Conservation (phyloP, 371 early-diverging fungal genomes). For the Mucor indicus region DNA sequence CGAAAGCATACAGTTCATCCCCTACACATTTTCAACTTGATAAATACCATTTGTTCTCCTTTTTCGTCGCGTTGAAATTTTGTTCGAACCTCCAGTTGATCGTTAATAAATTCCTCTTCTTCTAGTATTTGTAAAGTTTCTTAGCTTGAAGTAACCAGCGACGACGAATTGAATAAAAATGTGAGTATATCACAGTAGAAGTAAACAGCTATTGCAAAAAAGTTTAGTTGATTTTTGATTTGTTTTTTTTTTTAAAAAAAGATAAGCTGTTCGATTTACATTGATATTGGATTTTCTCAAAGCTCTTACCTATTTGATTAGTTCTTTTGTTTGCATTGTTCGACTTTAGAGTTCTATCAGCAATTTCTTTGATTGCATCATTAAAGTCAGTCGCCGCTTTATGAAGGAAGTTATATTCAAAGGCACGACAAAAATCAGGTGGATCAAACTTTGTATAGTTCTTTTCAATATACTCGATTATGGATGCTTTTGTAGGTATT, state of each 20-base stretch:
- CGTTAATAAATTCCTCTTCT: constrained; percentile 3
- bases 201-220: background rate
- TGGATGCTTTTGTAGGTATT: too few species aligned
- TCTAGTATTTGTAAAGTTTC: constrained; percentile 10
- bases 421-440: constrained; percentile 1
- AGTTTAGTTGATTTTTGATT: background rate
- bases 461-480: constrained; percentile 1
- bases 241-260: too few species aligned
- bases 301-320: constrained; percentile 5
- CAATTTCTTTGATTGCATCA: constrained; percentile 8
- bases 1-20: too few species aligned
- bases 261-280: constrained; percentile 4
- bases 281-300: constrained; percentile 3
- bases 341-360: constrained; percentile 3
- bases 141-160: constrained; percentile 3
- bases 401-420: background rate
- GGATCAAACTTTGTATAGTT: constrained; percentile 1
- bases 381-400: constrained; percentile 2
- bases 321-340: constrained; percentile 8
- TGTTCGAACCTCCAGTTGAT: constrained; percentile 6
- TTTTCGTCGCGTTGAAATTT: too few species aligned
- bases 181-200: constrained; percentile 3
- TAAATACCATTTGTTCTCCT: too few species aligned
- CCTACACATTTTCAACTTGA: too few species aligned
- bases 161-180: constrained; percentile 13